Evolutionary conservation across 345 rosid species (phyloP).

Genomic region (Erodium maritimum): DNA sequence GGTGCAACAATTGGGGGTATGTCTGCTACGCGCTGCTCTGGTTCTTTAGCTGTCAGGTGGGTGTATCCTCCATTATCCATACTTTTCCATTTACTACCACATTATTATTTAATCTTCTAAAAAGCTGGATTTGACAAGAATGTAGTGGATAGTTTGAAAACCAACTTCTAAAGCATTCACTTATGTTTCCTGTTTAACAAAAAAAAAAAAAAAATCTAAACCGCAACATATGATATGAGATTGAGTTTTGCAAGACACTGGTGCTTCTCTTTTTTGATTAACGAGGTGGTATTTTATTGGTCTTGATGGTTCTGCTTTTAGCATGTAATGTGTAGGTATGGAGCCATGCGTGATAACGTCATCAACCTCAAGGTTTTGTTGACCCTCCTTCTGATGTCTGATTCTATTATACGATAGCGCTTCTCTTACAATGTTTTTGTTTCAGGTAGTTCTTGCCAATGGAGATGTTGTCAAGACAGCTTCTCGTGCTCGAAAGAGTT

Average conservation of each 20-base stretch:
- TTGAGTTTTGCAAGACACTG: no score
- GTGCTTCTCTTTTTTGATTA: background rate
- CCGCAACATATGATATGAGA: no score
- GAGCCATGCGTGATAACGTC: conserved; percentile 93
- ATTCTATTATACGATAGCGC: conserved; percentile 5
- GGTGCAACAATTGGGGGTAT: conserved; percentile 93
- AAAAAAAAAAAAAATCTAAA: no score
- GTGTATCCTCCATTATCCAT: conserved; percentile 11
- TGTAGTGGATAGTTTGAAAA: background rate
- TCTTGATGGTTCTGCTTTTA: conserved; percentile 34
- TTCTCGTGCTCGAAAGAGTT: conserved; percentile 94
- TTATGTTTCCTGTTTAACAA: background rate
- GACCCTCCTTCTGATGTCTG: conserved; percentile 11
- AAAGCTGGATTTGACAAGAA: background rate
- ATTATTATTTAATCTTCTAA: background rate
- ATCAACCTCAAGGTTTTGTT: conserved; percentile 71
- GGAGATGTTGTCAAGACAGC: conserved; percentile 95
- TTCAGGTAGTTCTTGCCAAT: conserved; percentile 76
- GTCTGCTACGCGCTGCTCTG: conserved; percentile 98
- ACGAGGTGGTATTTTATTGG: conserved; percentile 4
- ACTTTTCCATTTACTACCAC: background rate
- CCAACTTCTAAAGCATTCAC: no score
- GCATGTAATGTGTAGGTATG: conserved; percentile 59
- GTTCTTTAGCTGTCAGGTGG: conserved; percentile 89
- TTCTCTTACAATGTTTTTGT: conserved; percentile 11